Percentiles rank a stretch among this genome's conserved stretches.
These are phyloP conservation scores for Ophiostoma quercus DNA, from an alignment of 2,329 filamentous ascomycete genomes.

Conservation along the genomic window DNA sequence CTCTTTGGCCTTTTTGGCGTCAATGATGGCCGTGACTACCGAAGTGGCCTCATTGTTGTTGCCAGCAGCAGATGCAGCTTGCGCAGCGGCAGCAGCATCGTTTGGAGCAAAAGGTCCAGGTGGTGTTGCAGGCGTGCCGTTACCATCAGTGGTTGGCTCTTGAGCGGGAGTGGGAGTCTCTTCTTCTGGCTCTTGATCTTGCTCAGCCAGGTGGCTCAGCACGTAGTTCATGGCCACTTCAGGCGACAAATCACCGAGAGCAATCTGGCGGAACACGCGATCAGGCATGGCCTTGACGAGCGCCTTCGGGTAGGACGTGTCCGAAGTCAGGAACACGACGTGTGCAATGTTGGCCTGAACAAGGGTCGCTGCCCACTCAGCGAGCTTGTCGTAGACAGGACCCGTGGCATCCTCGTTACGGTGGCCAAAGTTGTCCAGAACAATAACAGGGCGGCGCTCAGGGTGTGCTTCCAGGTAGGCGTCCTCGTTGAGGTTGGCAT, in stretches of 20 bases:
- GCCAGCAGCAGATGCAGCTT: neutral
- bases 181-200: slow-evolving; percentile 35
- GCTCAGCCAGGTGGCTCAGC: slow-evolving; percentile 67
- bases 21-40: slow-evolving; percentile 8
- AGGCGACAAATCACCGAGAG: slow-evolving; percentile 78
- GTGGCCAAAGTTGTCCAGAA: slow-evolving; percentile 88
- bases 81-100: neutral
- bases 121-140: neutral
- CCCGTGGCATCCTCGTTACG: slow-evolving; percentile 59
- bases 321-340: slow-evolving; percentile 88
- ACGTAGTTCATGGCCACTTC: slow-evolving; percentile 87
- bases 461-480: slow-evolving; percentile 88
- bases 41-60: neutral
- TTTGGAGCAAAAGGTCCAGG: neutral
- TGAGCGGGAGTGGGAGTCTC: slow-evolving; percentile 30
- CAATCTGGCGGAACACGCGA: slow-evolving; percentile 79
- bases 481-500: slow-evolving; percentile 64
- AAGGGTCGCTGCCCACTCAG: slow-evolving; percentile 83
- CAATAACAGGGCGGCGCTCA: slow-evolving; percentile 72
- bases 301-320: slow-evolving; percentile 82
- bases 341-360: slow-evolving; percentile 87
- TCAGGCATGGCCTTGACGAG: slow-evolving; percentile 84
- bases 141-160: slow-evolving; percentile 24
- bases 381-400: slow-evolving; percentile 70
- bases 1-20: slow-evolving; percentile 17